Evolutionary conservation across 768 basidiomycete genomes (phyloP), one percentile per base, ranked within the genome.

Genomic region (Pleurotus citrinopileatus): DNA sequence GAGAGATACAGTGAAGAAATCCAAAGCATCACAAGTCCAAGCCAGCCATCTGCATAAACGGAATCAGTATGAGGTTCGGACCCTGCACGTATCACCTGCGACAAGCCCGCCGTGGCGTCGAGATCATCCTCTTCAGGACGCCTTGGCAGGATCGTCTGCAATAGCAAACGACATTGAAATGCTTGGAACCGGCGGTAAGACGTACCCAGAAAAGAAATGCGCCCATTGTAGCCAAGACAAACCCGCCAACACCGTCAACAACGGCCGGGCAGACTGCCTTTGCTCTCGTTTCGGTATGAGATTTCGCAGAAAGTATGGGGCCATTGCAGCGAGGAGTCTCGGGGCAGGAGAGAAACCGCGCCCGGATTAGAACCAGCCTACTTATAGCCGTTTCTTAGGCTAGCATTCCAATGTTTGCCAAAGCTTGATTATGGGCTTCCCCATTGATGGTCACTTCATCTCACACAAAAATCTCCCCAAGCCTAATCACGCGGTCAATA

Each of bases 1-100:
- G 57, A 87, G 75, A 10, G 84, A 82, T 3, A 87, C 92, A 9
- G 81, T 78, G 73, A 94, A 94, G 70, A 90, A 94, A 65, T 94
- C 93, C 65, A 91, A 82, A 0, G 91, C 89, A 63, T 93, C 91
- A 67, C 82, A 86, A 2, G 86, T 88, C 92, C 92, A 94, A 0
- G 90, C 89, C 10, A 94, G 72, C 86, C 87, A 92, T 36, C 85
- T 87, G 58, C 17, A 52, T 51, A 6, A 9, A 32, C 52, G 15
- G 37, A 42, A 34, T 28, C 40, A 34, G 42, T 43, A 34, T 25
- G 10, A 37, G 32, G 4, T 4, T 37, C 34, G 23, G 25, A 52
- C 36, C 37, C 19, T 42, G 44, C 23, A 13, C 13, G 15, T 22
- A 17, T 20, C 38, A 29, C n/a, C 40, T 27, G n/a, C 19, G 19